Percentiles rank a stretch among this genome's conserved stretches.
These are phyloP conservation scores for Pezicula neosporulosa DNA, from an alignment of 2,329 filamentous ascomycete genomes.

Conservation along the genomic window DNA sequence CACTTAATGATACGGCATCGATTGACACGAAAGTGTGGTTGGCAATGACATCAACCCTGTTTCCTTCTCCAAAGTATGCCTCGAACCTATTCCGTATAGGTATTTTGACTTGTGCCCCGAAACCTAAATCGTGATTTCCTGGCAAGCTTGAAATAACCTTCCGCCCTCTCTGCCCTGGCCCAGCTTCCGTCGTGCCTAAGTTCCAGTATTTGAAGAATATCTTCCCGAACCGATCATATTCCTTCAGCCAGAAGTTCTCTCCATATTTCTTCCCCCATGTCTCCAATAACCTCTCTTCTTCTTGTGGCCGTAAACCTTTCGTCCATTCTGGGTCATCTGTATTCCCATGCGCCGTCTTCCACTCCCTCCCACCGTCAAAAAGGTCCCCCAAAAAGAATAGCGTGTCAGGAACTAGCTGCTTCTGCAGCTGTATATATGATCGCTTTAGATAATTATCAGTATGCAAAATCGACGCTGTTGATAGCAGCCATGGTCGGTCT, in stretches of 20 bases:
- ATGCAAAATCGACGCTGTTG: constrained; percentile 62
- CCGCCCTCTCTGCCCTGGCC: constrained; percentile 60
- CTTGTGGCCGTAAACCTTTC: constrained; percentile 43
- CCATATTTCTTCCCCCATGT: constrained; percentile 73
- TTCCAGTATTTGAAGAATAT: constrained; percentile 77
- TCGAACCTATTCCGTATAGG: constrained; percentile 80
- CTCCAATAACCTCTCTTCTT: constrained; percentile 54
- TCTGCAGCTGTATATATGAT: constrained; percentile 76
- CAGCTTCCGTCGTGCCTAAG: constrained; percentile 49
- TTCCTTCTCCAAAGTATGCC: constrained; percentile 86
- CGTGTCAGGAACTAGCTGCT: constrained; percentile 75
- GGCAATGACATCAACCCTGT: constrained; percentile 84
- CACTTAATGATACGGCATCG: constrained; percentile 84
- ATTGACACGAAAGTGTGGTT: constrained; percentile 96
- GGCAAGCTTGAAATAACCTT: constrained; percentile 83
- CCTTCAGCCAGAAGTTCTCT: constrained; percentile 78
- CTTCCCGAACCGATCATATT: constrained; percentile 81
- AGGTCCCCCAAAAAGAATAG: constrained; percentile 90
- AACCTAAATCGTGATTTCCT: constrained; percentile 93
- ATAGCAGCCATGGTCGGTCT: constrained; percentile 68
- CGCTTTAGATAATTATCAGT: constrained; percentile 89
- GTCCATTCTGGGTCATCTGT: constrained; percentile 60
- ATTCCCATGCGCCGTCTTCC: constrained; percentile 67
- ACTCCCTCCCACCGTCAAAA: constrained; percentile 94
- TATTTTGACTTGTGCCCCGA: constrained; percentile 79